phyloP scores from a whole-genome alignment of 768 basidiomycete genomes.

The Amanita pallidorosea region DNA sequence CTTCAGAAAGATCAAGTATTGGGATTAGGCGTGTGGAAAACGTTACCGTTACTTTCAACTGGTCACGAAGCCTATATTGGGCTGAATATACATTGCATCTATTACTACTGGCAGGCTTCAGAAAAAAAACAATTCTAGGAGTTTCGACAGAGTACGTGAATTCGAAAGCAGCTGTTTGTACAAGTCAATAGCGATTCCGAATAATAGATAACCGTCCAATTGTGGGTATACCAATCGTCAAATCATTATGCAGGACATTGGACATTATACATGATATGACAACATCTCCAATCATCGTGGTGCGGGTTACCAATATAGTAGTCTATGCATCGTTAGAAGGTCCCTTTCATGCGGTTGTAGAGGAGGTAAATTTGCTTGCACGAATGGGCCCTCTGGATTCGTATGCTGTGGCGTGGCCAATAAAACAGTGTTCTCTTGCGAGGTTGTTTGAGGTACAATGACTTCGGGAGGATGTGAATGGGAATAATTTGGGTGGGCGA shows the following conservation, averaged over 20 bases:
- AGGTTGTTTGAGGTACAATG: background rate
- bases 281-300: background rate
- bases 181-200: slow-evolving; percentile 4
- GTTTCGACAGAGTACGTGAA: background rate
- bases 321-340: background rate
- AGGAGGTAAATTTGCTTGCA: background rate
- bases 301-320: slow-evolving; percentile 3
- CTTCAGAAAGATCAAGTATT: too few species aligned
- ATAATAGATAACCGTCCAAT: slow-evolving; percentile 7
- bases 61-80: too few species aligned
- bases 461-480: background rate
- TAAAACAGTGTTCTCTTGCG: background rate
- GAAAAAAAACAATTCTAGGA: too few species aligned
- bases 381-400: background rate
- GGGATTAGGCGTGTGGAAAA: too few species aligned
- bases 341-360: background rate
- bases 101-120: too few species aligned
- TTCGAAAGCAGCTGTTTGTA: slow-evolving; percentile 3
- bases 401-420: background rate
- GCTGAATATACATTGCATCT: too few species aligned
- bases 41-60: too few species aligned
- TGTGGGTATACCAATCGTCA: slow-evolving; percentile 3
- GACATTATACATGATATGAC: slow-evolving; percentile 5
- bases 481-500: background rate
- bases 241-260: background rate